Base-by-base conservation (phyloP, 1,139 yeast species). In the Meyerozyma carpophila region DNA sequence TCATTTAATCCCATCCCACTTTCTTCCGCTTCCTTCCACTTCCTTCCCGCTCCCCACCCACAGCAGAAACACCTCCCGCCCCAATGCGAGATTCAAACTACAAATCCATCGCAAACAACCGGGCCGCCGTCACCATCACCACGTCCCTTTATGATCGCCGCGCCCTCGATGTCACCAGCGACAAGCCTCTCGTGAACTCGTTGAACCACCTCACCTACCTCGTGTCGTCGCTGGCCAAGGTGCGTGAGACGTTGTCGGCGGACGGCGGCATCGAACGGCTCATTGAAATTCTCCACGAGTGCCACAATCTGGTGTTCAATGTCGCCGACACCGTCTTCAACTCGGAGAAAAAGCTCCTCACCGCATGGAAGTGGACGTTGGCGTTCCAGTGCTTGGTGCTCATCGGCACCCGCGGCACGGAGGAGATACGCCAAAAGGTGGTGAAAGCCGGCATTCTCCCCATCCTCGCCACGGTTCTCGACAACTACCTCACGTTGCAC, bases 281-380 rank as follows among this genome's bases (percentile, higher is more conserved):
- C 45, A 88, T 93, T 37, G 85, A 85, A 46, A 91, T 93, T 37
- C 70, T 93, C 45, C 88, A 87, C 57, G 95, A 86, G 55, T 90
- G 96, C 57, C 80, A 77, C 49, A 66, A 68, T 48, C 57, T 65
- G 44, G 59, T 66, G 8, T 64, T 58, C 51, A 62, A 58, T 47
- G 47, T 58, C 37, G 57, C 52, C 41, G 74, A 69, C 44, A 63
- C 58, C 52, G 65, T 78, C 26, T 74, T 75, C 43, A 68, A 66
- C 46, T 62, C 66, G 41, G 81, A 75, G 46, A 67, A 66, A 50
- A 77, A 76, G 48, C 74, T 84, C 21, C 67, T 87, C 46, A 75
- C 82, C 14, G 93, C 95, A 0, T 91, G 97, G 96, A 93, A 91
- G 65, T 93, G 98, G 98, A 88, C 96, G 6, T 68, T 93, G 47